Evolutionary conservation across 768 basidiomycete species (phyloP).

Genomic region (Auriscalpium microsporum): DNA sequence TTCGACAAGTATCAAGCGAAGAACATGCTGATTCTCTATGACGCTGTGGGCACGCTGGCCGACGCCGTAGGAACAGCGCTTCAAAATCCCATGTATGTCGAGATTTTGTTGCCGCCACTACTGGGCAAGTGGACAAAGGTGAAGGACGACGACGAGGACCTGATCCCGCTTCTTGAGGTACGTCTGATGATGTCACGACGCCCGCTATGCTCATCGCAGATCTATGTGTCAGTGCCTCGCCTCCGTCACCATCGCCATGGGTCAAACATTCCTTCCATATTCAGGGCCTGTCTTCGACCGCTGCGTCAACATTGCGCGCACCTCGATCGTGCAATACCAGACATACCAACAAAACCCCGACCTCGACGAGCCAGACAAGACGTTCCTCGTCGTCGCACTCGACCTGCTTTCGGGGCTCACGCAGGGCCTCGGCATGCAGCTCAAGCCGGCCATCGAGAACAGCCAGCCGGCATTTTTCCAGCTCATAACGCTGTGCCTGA

Average conservation of each 20-base stretch:
- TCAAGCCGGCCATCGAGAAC: slow-evolving; percentile 63
- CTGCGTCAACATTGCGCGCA: slow-evolving; percentile 79
- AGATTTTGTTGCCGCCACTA: slow-evolving; percentile 94
- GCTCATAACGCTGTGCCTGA: slow-evolving; percentile 81
- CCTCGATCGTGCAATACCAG: slow-evolving; percentile 77
- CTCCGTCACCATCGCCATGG: slow-evolving; percentile 95
- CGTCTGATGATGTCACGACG: slow-evolving; percentile 8
- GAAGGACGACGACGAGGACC: slow-evolving; percentile 83
- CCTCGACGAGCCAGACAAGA: slow-evolving; percentile 90
- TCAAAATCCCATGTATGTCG: slow-evolving; percentile 79
- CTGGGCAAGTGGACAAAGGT: slow-evolving; percentile 86
- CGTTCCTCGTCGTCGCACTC: slow-evolving; percentile 96
- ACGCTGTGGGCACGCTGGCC: slow-evolving; percentile 96
- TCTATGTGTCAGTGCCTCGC: slow-evolving; percentile 72
- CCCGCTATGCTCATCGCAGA: neutral
- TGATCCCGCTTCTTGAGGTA: slow-evolving; percentile 95
- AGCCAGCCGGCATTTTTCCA: slow-evolving; percentile 72
- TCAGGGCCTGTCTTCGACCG: slow-evolving; percentile 89
- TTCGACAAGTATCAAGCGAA: slow-evolving; percentile 99
- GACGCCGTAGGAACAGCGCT: slow-evolving; percentile 90
- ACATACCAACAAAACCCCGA: slow-evolving; percentile 83
- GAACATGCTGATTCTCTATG: slow-evolving; percentile 97
- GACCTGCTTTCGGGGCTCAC: slow-evolving; percentile 93
- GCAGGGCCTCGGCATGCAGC: slow-evolving; percentile 77
- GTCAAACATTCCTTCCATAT: slow-evolving; percentile 79